Percentiles rank a stretch among this genome's conserved stretches.
These are phyloP conservation scores for Odonthalia washingtoniensis DNA, from an alignment of 31 red algal genomes.

Conservation along the genomic window DNA sequence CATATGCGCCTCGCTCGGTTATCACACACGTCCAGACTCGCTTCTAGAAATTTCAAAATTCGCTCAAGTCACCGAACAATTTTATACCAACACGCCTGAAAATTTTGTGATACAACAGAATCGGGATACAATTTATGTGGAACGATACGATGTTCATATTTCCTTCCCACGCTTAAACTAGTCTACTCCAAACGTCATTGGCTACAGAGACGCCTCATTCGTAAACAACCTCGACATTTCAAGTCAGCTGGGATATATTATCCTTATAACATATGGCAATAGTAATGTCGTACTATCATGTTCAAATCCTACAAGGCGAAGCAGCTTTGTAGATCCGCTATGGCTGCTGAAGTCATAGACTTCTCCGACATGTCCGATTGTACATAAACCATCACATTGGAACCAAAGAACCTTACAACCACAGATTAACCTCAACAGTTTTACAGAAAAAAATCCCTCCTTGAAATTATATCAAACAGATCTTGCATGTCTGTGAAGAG, in stretches of 20 bases:
- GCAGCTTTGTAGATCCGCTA: conserved; percentile 22
- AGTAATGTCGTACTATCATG: conserved; percentile 7
- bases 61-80: conserved; percentile 25
- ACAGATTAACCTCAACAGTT: neutral
- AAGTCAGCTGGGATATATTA: conserved; percentile 37
- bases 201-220: conserved; percentile 48
- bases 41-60: conserved; percentile 40
- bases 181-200: conserved; percentile 11
- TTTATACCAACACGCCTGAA: neutral
- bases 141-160: neutral
- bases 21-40: neutral
- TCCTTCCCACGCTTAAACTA: neutral
- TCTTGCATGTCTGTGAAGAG: conserved; percentile 30
- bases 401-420: neutral
- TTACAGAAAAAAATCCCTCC: conserved; percentile 21
- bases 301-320: conserved; percentile 33
- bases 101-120: conserved; percentile 37
- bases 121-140: neutral
- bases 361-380: neutral
- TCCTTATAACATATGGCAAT: neutral
- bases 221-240: conserved; percentile 37
- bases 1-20: conserved; percentile 25
- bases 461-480: conserved; percentile 45
- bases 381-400: neutral
- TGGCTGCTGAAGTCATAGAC: conserved; percentile 47